Evolutionary conservation across 106 monocot species (phyloP), one percentile per base, ranked within the genome.

Genomic region (Iris macrosiphon): DNA sequence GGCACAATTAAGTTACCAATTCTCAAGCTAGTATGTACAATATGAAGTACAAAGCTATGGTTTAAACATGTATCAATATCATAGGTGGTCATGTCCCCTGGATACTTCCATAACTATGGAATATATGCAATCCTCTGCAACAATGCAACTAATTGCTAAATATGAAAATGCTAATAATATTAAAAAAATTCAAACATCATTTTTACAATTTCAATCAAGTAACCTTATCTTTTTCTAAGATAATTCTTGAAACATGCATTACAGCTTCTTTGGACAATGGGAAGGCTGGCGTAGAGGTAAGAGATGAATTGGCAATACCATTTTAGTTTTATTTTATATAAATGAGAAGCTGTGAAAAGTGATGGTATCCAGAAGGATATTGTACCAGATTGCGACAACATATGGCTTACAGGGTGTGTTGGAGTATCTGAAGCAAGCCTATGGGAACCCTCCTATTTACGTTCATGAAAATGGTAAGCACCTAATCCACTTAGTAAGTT

Each of bases 361-460:
- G 18, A 35, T 55, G 20, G 10, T 21, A 2, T 33, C 3, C 17
- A 21, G 35, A 55, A 19, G 34, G 34, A 35, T 35, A 35, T 8
- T 34, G 1, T 55, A 4, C 3, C 14, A 55, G 54, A 55, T 55
- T 55, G 17, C 14, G 8, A 55, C 34, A 3, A 18, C 54, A 35
- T 35, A 31, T 20, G 54, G 54, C 20, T 15, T 55, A 19, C 54
- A 35, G 35, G 35, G 35, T 33, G 35, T 65, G 1, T 19, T 65
- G 13, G 33, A 65, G 20, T 33, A 55, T 45, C 0, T 65, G 44
- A 65, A 65, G 31, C 20, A 65, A 13, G n/a, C 23, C 8, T 65
- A 65, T 26, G 54, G 65, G 10, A 65, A 65, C 28, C 54, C 55
- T 20, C 65, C 65, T 55, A 19, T 55, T 20, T 65, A 65, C 39